phyloP scores from a whole-genome alignment of 768 basidiomycete genomes.

The Neoboletus magnificus region DNA sequence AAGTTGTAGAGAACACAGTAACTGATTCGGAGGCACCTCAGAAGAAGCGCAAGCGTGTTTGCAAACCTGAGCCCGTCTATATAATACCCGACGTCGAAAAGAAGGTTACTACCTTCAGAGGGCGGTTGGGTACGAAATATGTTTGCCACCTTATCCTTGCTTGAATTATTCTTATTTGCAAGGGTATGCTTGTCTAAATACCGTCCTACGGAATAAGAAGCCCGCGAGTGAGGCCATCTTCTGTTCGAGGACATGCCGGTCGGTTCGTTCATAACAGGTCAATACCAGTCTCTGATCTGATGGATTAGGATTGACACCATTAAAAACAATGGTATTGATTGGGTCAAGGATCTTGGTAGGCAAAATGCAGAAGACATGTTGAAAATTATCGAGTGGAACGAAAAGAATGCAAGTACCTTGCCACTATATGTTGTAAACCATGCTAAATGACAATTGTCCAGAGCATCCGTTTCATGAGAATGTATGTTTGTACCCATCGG shows the following conservation, averaged over 20 bases:
- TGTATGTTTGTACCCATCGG: slow-evolving; percentile 30
- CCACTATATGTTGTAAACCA: background rate
- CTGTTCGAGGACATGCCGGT: slow-evolving; percentile 70
- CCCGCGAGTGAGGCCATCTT: slow-evolving; percentile 67
- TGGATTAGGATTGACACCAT: slow-evolving; percentile 64
- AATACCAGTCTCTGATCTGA: background rate
- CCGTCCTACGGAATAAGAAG: slow-evolving; percentile 68
- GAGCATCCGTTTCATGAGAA: slow-evolving; percentile 81
- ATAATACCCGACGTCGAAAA: slow-evolving; percentile 68
- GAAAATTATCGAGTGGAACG: slow-evolving; percentile 87
- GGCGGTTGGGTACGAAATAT: slow-evolving; percentile 46
- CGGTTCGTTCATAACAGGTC: slow-evolving; percentile 1
- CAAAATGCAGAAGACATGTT: slow-evolving; percentile 72
- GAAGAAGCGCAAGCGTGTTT: slow-evolving; percentile 31
- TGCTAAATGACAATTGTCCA: slow-evolving; percentile 17
- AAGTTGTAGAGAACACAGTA: slow-evolving; percentile 8
- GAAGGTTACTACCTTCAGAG: slow-evolving; percentile 67
- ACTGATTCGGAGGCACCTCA: slow-evolving; percentile 3
- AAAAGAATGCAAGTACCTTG: slow-evolving; percentile 56
- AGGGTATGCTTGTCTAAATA: slow-evolving; percentile 87
- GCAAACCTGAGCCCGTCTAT: slow-evolving; percentile 52
- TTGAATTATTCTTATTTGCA: slow-evolving; percentile 17
- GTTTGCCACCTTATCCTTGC: background rate
- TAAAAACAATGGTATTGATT: slow-evolving; percentile 75
- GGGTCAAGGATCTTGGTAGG: slow-evolving; percentile 75